These are phyloP conservation scores for Suhomyces coccinellae DNA, from an alignment of 1,139 yeast species.

Conservation along the genomic window DNA sequence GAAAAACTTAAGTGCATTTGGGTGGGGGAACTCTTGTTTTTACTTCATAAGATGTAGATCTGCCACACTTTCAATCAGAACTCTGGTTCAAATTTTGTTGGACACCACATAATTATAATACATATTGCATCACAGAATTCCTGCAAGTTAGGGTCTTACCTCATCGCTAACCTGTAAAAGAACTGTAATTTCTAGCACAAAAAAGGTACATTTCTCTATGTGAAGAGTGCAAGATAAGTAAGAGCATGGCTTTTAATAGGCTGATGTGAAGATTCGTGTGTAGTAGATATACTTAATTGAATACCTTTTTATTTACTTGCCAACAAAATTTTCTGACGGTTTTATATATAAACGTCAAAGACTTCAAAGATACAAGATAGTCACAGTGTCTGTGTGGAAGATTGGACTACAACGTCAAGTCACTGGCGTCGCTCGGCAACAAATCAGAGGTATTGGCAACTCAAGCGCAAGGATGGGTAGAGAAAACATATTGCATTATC, in stretches of 20 bases:
- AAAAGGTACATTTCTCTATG: conserved; percentile 3
- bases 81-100: conserved; percentile 2
- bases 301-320: background rate
- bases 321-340: conserved; percentile 4
- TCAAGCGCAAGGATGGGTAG: conserved; percentile 37
- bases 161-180: conserved; percentile 10
- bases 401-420: conserved; percentile 8
- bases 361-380: background rate
- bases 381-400: conserved; percentile 10
- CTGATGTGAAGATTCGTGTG: conserved; percentile 1
- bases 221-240: conserved; percentile 2
- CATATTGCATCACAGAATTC: conserved; percentile 1
- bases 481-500: conserved; percentile 45
- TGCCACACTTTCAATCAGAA: background rate
- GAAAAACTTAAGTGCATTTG: too few relatives aligned
- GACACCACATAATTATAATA: background rate
- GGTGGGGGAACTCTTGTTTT: too few relatives aligned
- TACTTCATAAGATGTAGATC: too few relatives aligned
- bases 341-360: background rate
- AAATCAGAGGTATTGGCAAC: conserved; percentile 4
- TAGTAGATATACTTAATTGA: background rate
- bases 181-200: background rate
- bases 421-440: conserved; percentile 8
- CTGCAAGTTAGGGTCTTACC: conserved; percentile 5
- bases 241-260: conserved; percentile 3